Percentiles rank a stretch among this genome's conserved stretches.
Evolutionary conservation across 768 basidiomycete genomes (phyloP).

Genomic region (Russula foetens): DNA sequence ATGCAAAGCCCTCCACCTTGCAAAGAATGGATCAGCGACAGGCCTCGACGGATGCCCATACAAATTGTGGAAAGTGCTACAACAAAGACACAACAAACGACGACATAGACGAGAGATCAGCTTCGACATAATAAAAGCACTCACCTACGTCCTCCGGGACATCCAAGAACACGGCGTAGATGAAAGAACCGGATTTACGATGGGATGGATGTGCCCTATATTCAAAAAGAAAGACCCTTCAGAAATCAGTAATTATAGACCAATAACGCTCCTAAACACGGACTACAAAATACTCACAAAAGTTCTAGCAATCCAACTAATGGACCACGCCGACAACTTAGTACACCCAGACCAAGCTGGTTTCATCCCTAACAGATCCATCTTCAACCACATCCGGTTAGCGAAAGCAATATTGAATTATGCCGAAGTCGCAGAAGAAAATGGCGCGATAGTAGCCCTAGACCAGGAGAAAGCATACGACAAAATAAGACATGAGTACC

Average conservation of each 20-base stretch:
- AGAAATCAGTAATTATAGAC: neutral
- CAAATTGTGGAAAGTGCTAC: neutral
- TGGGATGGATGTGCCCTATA: slow-evolving; percentile 31
- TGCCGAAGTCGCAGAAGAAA: neutral
- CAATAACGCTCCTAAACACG: slow-evolving; percentile 24
- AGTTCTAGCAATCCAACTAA: neutral
- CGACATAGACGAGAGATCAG: neutral
- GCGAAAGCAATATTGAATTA: neutral
- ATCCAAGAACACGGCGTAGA: neutral
- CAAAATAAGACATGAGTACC: slow-evolving; percentile 15
- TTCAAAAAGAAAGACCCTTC: slow-evolving; percentile 32
- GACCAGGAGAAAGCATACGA: slow-evolving; percentile 16
- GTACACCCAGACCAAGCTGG: neutral
- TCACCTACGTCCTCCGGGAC: neutral
- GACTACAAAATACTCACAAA: slow-evolving; percentile 30
- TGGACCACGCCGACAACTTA: neutral
- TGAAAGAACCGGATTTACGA: slow-evolving; percentile 18
- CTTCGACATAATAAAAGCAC: neutral
- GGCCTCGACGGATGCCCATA: neutral
- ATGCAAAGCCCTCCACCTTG: neutral
- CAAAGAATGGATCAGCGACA: neutral
- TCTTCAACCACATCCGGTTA: neutral
- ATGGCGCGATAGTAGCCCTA: neutral
- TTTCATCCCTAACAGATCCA: neutral
- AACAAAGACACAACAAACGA: neutral